Conservation (phyloP, 768 basidiomycete species). For the Fibroporia radiculosa region DNA sequence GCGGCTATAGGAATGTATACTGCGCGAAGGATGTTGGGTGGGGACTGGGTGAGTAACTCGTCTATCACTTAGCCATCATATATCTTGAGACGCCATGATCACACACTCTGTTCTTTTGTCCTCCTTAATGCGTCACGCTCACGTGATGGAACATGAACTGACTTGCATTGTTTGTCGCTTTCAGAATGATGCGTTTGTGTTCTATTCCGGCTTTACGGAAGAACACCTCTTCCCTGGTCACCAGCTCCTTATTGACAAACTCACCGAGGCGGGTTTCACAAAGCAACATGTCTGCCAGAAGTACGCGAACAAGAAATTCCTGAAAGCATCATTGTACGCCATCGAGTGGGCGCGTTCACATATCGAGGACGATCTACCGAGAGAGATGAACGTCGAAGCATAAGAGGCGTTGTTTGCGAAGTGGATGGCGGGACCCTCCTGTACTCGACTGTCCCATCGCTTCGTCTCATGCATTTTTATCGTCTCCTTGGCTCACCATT, state of each 20-base stretch:
- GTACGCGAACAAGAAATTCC: conserved; percentile 96
- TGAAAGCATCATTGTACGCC: conserved; percentile 80
- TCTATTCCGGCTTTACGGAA: conserved; percentile 87
- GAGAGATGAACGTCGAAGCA: conserved; percentile 41
- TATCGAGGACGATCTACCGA: conserved; percentile 26
- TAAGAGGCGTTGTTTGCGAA: conserved; percentile 16
- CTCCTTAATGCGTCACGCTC: conserved; percentile 16
- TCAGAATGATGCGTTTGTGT: conserved; percentile 87
- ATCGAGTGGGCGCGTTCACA: conserved; percentile 64
- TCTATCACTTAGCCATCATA: conserved; percentile 12
- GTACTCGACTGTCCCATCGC: conserved; percentile 5
- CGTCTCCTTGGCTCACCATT: neutral
- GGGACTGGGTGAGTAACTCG: conserved; percentile 79
- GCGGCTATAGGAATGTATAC: conserved; percentile 98
- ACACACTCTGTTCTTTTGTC: conserved; percentile 9
- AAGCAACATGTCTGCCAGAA: conserved; percentile 89
- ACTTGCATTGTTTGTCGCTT: conserved; percentile 15
- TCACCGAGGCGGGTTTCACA: conserved; percentile 74
- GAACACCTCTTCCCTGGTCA: conserved; percentile 81
- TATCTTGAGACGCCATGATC: conserved; percentile 9
- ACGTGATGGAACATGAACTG: conserved; percentile 23
- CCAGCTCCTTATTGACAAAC: conserved; percentile 72
- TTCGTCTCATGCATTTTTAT: conserved; percentile 6
- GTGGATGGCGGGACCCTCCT: conserved; percentile 3
- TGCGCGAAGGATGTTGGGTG: conserved; percentile 87